Percentiles rank a stretch among this genome's conserved stretches.
phyloP scores from a whole-genome alignment of 257 asterid genomes.

The Nicotiana benthamiana region DNA sequence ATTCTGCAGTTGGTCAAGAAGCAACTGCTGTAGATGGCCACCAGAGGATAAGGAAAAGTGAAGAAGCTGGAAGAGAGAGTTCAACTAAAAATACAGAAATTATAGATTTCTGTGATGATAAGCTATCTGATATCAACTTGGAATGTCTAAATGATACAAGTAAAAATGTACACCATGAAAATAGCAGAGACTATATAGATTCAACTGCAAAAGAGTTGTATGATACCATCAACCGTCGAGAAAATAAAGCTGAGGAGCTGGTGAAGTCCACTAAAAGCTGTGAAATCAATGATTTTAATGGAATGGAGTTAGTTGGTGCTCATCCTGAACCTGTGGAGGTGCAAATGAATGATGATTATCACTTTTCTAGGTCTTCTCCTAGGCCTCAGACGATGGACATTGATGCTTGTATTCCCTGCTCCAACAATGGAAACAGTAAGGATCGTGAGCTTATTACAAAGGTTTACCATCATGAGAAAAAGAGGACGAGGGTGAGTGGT shows the following conservation, averaged over 20 bases:
- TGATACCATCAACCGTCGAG: not conserved
- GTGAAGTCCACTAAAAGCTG: not conserved
- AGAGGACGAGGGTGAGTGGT: conserved; percentile 15
- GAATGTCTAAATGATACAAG: conserved; percentile 3
- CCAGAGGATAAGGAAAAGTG: not conserved
- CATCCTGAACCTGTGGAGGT: not conserved
- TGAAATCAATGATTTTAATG: not conserved
- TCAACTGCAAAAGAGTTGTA: not conserved
- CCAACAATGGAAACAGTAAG: conserved; percentile 4
- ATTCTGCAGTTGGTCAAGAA: not conserved
- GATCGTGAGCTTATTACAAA: conserved; percentile 7
- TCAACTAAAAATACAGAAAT: not conserved
- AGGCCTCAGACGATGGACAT: conserved; percentile 13
- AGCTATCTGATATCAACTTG: conserved; percentile 7
- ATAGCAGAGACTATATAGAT: not conserved
- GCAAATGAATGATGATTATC: conserved; percentile 8
- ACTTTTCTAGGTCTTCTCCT: conserved; percentile 7
- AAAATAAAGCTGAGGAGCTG: conserved; percentile 1
- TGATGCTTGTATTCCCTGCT: not conserved
- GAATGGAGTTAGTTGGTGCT: not conserved
- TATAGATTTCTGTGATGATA: not conserved
- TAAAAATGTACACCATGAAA: not conserved
- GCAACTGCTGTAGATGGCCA: not conserved
- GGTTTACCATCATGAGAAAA: conserved; percentile 24
- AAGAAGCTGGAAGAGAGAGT: not conserved